Evolutionary conservation across 202 grass and related monocot genomes (phyloP).

Genomic region (Schoenoplectus triqueter): DNA sequence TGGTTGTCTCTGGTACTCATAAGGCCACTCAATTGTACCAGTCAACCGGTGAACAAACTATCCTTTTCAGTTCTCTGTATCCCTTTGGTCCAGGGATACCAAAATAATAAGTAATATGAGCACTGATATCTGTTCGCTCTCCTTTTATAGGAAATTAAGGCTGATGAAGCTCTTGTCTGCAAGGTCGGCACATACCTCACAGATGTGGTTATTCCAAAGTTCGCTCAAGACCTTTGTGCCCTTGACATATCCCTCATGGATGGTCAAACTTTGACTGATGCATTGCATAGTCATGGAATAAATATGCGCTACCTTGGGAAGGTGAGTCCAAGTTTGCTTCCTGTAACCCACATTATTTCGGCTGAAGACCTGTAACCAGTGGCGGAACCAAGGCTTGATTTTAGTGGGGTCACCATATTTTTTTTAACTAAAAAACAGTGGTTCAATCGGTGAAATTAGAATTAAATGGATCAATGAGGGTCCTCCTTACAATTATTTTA

Average conservation of each 20-base stretch:
- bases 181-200: constrained; percentile 73
- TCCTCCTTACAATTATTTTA: too few species aligned
- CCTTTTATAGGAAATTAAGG: constrained; percentile 69
- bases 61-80: constrained; percentile 12
- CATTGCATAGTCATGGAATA: constrained; percentile 86
- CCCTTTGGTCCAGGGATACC: not conserved
- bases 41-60: constrained; percentile 9
- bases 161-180: constrained; percentile 77
- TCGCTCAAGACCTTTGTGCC: constrained; percentile 88
- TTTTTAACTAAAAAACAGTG: too few species aligned
- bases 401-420: too few species aligned
- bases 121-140: constrained; percentile 32
- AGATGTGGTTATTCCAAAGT: constrained; percentile 83
- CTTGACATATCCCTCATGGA: constrained; percentile 96
- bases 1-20: not conserved
- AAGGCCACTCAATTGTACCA: not conserved
- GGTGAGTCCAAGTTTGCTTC: constrained; percentile 49
- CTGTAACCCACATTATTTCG: not conserved
- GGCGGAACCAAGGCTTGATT: too few species aligned
- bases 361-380: not conserved
- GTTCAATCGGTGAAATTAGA: too few species aligned
- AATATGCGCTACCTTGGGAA: constrained; percentile 96
- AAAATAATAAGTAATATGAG: constrained; percentile 2
- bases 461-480: too few species aligned
- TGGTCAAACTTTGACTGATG: constrained; percentile 87